phyloP scores from a whole-genome alignment of 1,284 basidiomycete genomes.

The Cutaneotrichosporon arboriforme region DNA sequence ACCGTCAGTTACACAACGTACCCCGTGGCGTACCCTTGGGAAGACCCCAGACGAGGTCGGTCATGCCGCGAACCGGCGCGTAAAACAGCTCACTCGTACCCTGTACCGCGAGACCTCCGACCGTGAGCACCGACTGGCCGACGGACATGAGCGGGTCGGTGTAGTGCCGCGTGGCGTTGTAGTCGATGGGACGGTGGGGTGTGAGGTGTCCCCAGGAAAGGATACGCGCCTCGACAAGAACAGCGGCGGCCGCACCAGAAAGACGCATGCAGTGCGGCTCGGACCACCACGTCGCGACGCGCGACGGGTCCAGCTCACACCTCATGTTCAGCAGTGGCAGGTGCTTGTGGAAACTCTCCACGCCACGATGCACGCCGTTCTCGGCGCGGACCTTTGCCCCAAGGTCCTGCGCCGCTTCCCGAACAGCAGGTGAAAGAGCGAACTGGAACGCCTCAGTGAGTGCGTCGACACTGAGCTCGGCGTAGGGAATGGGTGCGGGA shows the following conservation, averaged over 20 bases:
- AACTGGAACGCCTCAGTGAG: constrained; percentile 56
- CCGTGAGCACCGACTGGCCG: constrained; percentile 53
- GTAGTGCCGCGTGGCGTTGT: constrained; percentile 44
- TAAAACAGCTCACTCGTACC: constrained; percentile 53
- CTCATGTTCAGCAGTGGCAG: constrained; percentile 60
- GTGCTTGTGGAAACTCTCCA: constrained; percentile 59
- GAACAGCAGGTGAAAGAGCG: constrained; percentile 51
- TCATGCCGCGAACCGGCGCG: constrained; percentile 37
- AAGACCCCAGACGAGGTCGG: constrained; percentile 48
- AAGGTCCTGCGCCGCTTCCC: constrained; percentile 53
- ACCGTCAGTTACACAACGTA: neutral
- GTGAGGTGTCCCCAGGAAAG: constrained; percentile 52
- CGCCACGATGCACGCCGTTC: constrained; percentile 54
- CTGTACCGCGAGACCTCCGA: constrained; percentile 51
- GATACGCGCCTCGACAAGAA: constrained; percentile 51
- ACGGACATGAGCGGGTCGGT: constrained; percentile 28
- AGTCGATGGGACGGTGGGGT: constrained; percentile 56
- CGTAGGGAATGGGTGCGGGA: constrained; percentile 57
- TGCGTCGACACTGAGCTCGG: constrained; percentile 53
- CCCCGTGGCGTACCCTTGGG: constrained; percentile 24
- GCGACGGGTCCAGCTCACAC: constrained; percentile 55
- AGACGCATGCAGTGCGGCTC: constrained; percentile 54
- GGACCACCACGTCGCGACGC: constrained; percentile 59
- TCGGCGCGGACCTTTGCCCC: constrained; percentile 56
- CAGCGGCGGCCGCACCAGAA: constrained; percentile 55